Percentiles rank a stretch among this genome's conserved stretches.
Conservation (phyloP, 768 basidiomycete species). For the Xerocomellus dryophilus region DNA sequence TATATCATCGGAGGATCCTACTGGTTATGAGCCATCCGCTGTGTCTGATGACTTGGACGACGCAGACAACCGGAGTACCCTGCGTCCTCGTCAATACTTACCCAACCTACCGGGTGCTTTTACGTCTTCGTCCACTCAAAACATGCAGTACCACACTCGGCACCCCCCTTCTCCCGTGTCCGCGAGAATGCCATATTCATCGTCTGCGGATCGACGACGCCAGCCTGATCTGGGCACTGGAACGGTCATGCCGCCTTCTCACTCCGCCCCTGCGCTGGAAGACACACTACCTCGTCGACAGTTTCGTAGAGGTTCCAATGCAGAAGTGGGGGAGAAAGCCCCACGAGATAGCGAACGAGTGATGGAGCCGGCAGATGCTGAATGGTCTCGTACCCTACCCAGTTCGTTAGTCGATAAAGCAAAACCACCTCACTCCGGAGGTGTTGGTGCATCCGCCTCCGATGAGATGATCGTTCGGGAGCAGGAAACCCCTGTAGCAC, state of each 20-base stretch:
- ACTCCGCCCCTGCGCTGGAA: constrained; percentile 29
- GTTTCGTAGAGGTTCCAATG: constrained; percentile 28
- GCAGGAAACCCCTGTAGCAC: constrained; percentile 11
- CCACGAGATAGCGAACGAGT: constrained; percentile 26
- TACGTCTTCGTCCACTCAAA: constrained; percentile 37
- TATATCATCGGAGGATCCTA: constrained; percentile 60
- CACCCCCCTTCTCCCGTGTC: constrained; percentile 39
- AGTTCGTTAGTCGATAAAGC: constrained; percentile 17
- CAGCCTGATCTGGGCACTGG: constrained; percentile 20
- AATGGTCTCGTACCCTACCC: constrained; percentile 16
- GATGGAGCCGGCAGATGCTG: constrained; percentile 18
- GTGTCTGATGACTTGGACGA: constrained; percentile 58
- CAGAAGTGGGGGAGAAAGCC: constrained; percentile 24
- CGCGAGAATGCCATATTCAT: constrained; percentile 23
- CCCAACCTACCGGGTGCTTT: constrained; percentile 30
- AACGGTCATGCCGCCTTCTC: constrained; percentile 26
- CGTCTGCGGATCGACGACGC: constrained; percentile 28
- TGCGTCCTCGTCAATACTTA: constrained; percentile 38
- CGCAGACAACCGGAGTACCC: constrained; percentile 47
- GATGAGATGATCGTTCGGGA: constrained; percentile 24
- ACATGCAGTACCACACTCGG: constrained; percentile 37
- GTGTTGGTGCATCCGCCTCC: constrained; percentile 15
- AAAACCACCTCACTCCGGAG: constrained; percentile 14
- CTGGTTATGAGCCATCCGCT: constrained; percentile 65
- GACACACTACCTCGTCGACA: constrained; percentile 32